Conservation (phyloP, 352 stramenopile species). For the Globisporangium okanoganense region DNA sequence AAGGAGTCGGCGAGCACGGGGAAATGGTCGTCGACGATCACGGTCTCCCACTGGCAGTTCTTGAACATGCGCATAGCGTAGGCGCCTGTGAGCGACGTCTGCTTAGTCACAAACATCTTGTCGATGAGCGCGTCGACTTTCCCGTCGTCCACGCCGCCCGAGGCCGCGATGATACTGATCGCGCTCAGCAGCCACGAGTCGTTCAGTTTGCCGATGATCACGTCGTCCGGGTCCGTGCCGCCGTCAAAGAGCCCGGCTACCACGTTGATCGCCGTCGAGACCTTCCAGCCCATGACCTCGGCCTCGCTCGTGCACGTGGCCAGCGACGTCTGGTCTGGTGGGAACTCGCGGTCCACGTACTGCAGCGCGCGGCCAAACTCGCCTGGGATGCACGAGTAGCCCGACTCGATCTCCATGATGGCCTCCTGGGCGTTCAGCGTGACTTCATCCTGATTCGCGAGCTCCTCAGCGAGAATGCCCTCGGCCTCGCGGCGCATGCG, state of each 20-base stretch:
- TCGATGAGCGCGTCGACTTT: constrained; percentile 88
- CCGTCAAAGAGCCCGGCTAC: constrained; percentile 88
- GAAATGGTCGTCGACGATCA: constrained; percentile 92
- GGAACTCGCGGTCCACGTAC: constrained; percentile 89
- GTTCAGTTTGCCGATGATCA: constrained; percentile 74
- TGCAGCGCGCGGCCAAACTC: constrained; percentile 79
- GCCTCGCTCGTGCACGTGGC: constrained; percentile 49
- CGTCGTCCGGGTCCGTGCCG: constrained; percentile 90
- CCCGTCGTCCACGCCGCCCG: constrained; percentile 83
- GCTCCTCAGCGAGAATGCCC: constrained; percentile 42
- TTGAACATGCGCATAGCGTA: constrained; percentile 91
- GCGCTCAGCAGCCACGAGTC: constrained; percentile 90
- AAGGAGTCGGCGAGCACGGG: constrained; percentile 62
- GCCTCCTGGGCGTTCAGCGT: constrained; percentile 80
- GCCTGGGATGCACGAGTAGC: constrained; percentile 70
- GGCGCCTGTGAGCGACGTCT: constrained; percentile 87
- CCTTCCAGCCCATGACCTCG: constrained; percentile 71
- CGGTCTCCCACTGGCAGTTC: constrained; percentile 91
- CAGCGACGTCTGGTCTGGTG: constrained; percentile 70
- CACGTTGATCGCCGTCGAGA: constrained; percentile 86
- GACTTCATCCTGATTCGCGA: constrained; percentile 56
- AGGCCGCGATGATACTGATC: constrained; percentile 89
- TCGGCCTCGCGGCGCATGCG: constrained; percentile 67
- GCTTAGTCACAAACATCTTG: constrained; percentile 87
- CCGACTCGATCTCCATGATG: constrained; percentile 83